phyloP scores from a whole-genome alignment of 352 stramenopile species.

The Phytopythium ostracodes region DNA sequence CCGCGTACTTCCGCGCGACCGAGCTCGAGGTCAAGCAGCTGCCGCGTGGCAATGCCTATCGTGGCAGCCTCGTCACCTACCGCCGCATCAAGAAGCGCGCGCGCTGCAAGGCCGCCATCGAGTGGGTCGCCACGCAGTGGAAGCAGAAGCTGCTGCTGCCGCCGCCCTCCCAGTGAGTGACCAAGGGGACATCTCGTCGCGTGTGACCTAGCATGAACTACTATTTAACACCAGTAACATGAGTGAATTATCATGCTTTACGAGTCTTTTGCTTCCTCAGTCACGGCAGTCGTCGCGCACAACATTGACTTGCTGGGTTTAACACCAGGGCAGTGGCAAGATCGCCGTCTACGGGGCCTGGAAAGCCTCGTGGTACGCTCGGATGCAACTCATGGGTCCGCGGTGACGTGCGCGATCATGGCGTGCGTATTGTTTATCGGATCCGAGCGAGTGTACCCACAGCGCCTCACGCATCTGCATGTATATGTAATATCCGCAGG shows the following conservation, averaged over 20 bases:
- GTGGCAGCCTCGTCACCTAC: conserved; percentile 64
- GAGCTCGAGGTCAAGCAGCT: conserved; percentile 51
- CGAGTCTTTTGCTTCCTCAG: too few species aligned
- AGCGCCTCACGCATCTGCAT: neutral
- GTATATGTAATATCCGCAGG: too few species aligned
- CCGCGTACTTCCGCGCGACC: conserved; percentile 59
- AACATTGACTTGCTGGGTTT: too few species aligned
- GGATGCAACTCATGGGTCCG: neutral
- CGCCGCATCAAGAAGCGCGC: conserved; percentile 45
- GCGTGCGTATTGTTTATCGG: neutral
- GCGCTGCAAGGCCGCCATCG: conserved; percentile 41
- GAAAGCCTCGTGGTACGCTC: neutral
- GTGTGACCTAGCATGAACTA: neutral
- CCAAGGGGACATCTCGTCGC: too few species aligned
- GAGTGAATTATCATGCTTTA: too few species aligned
- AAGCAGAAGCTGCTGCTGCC: conserved; percentile 16
- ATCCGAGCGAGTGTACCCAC: neutral
- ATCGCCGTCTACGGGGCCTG: neutral
- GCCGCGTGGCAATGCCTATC: conserved; percentile 50
- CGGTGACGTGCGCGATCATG: neutral
- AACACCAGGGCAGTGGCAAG: neutral
- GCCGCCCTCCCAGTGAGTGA: neutral
- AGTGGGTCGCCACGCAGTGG: conserved; percentile 39
- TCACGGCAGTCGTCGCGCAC: too few species aligned
- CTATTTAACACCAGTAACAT: neutral